Conservation (phyloP, 306 rosid genomes). For the Pyrus bretschneideri region DNA sequence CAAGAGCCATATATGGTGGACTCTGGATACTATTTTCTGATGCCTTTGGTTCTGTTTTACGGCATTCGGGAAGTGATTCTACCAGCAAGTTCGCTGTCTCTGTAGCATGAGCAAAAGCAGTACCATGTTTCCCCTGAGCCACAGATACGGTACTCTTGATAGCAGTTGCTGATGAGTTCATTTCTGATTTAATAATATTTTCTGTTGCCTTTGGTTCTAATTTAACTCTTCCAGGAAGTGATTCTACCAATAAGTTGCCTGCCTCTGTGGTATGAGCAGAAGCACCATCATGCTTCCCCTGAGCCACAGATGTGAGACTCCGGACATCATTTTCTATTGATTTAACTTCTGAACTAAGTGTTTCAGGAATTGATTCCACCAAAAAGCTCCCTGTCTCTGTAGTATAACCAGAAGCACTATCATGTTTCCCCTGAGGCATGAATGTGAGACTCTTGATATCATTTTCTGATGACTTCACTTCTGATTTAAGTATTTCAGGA, state of each 20-base stretch:
- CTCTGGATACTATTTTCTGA: conserved; percentile 22
- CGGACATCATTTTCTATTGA: conserved; percentile 23
- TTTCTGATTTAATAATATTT: conserved; percentile 13
- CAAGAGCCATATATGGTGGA: conserved; percentile 15
- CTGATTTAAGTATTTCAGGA: conserved; percentile 27
- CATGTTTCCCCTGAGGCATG: conserved; percentile 31
- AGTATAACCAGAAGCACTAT: conserved; percentile 20
- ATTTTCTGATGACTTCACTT: conserved; percentile 28
- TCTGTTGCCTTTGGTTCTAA: conserved; percentile 11
- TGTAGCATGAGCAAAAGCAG: conserved; percentile 18
- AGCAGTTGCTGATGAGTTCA: conserved; percentile 26
- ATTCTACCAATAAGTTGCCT: conserved; percentile 31
- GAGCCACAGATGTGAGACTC: conserved; percentile 19
- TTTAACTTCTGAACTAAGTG: conserved; percentile 23
- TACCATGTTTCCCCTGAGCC: conserved; percentile 33
- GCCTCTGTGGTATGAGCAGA: conserved; percentile 25
- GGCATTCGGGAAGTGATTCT: conserved; percentile 30
- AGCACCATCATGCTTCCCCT: conserved; percentile 34
- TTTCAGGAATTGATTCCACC: conserved; percentile 34
- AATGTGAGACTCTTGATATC: conserved; percentile 18
- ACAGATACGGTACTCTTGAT: conserved; percentile 15
- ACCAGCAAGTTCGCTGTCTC: conserved; percentile 27
- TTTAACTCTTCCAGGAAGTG: conserved; percentile 29
- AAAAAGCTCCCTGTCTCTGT: conserved; percentile 25
- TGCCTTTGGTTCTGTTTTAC: neutral